Evolutionary conservation across 441 rosid genomes (phyloP), one percentile per base, ranked within the genome.

Genomic region (Arabidopsis lyrata): DNA sequence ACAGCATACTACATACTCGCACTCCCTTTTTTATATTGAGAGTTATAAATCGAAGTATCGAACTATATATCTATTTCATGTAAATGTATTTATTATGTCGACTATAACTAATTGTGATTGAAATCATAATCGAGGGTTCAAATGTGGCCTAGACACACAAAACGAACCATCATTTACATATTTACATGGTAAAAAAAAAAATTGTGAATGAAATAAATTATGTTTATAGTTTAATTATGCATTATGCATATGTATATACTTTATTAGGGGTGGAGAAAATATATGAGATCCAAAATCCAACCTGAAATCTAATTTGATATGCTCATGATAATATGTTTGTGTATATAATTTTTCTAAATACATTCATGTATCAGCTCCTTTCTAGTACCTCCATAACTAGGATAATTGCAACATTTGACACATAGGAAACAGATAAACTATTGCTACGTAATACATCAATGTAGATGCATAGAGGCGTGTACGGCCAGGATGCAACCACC

Each of bases 401-500:
- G 47, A 42, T 41, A 4, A 41, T 13, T 41, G 45, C 45, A 41
- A 39, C 6, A 41, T 41, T 12, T 41, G 45, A 41, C 45, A 41
- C 27, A 24, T 24, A 24, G 3, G 24, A 24, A 24, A 41, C 45
- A 41, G 2, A 44, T 44, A 6, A 44, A 15, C 52, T 8, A 55
- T 55, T n/a, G 29, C 38, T 31, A 67, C 50, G 27, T 11, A 53
- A 22, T 34, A 4, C 29, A 36, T 35, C 15, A n/a, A 7, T 61
- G 60, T 61, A 8, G 8, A 59, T 8, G 69, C 31, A 29, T 5
- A 35, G 57, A 64, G 20, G 41, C 64, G 64, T 73, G 77, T 55
- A 64, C 70, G 77, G 70, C n/a, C 57, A 24, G 1, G 65, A 73
- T 55, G 65, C 70, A 64, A 8, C 77, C 71, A 64, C 70, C 32